Percentiles rank a stretch among this genome's conserved stretches.
Conservation (phyloP, 2,329 filamentous ascomycete species). For the Elsinoe ampelina region DNA sequence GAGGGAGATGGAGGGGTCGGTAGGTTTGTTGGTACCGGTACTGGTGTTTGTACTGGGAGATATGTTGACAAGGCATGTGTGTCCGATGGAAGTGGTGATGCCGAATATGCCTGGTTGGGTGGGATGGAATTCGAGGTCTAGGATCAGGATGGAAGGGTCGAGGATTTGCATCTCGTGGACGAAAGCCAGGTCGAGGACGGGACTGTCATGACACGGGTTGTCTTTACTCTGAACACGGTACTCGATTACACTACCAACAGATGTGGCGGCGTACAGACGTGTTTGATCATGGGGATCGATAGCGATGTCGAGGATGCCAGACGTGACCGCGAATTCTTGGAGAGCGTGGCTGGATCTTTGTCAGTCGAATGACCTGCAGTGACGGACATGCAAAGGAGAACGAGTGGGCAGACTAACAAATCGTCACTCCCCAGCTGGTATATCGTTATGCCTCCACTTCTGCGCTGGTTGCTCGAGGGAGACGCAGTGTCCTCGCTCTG, state of each 20-base stretch:
- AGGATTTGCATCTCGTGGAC: constrained; percentile 39
- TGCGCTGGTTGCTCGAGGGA: constrained; percentile 25
- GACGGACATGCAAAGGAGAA: not conserved
- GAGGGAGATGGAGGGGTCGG: constrained; percentile 24
- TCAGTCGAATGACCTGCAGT: not conserved
- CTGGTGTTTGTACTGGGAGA: not conserved
- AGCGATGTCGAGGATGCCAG: constrained; percentile 75
- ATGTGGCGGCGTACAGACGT: constrained; percentile 66
- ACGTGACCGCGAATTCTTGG: constrained; percentile 50
- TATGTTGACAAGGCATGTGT: constrained; percentile 36
- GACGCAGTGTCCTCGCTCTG: constrained; percentile 26
- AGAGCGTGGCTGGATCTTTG: constrained; percentile 14
- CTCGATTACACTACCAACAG: constrained; percentile 60
- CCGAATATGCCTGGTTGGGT: constrained; percentile 47
- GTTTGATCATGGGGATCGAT: constrained; percentile 52
- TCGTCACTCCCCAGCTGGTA: constrained; percentile 46
- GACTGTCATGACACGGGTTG: not conserved
- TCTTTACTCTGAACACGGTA: constrained; percentile 41
- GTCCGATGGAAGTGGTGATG: constrained; percentile 61
- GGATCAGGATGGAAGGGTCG: constrained; percentile 52
- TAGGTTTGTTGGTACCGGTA: constrained; percentile 17
- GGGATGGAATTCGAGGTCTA: constrained; percentile 68
- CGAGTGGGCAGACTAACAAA: constrained; percentile 43
- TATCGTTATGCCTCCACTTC: constrained; percentile 65
- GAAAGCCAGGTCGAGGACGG: constrained; percentile 14